Evolutionary conservation across 2,329 filamentous ascomycete genomes (phyloP).

Genomic region (Hymenoscyphus linearis): DNA sequence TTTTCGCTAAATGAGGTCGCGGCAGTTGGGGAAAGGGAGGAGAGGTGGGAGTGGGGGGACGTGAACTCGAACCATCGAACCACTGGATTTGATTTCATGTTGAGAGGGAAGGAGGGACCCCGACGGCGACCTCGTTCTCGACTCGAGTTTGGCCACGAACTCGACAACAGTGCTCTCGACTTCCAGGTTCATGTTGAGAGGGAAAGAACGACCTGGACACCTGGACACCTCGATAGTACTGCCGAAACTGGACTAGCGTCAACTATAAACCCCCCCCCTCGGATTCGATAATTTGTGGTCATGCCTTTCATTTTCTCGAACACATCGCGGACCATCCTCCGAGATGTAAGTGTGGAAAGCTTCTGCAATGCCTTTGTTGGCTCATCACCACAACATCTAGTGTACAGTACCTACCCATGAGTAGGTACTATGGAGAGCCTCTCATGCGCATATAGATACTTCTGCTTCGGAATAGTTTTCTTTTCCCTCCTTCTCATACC

Average conservation of each 20-base stretch:
- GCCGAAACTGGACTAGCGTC: not conserved
- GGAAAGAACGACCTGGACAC: not conserved
- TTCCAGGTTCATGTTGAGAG: not conserved
- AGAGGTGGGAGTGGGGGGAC: not conserved
- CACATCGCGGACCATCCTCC: not conserved
- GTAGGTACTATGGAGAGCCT: too few species aligned
- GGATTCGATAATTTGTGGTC: not conserved
- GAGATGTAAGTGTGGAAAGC: too few species aligned
- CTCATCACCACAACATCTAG: too few species aligned
- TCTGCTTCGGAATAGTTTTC: not conserved
- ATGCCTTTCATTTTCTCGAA: not conserved
- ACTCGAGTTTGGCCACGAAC: too few species aligned
- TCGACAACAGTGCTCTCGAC: too few species aligned
- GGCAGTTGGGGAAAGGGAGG: too few species aligned
- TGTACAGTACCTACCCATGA: too few species aligned
- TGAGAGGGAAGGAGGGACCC: not conserved
- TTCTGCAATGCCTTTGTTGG: too few species aligned
- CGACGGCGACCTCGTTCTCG: not conserved
- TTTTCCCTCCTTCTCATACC: not conserved
- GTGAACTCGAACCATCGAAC: too few species aligned
- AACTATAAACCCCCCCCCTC: not conserved
- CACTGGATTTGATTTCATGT: too few species aligned
- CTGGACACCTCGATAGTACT: not conserved
- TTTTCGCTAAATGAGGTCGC: not conserved
- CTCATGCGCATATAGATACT: too few species aligned